Conservation (phyloP, 2,329 filamentous ascomycete genomes). For the Pseudonectria foliicola region DNA sequence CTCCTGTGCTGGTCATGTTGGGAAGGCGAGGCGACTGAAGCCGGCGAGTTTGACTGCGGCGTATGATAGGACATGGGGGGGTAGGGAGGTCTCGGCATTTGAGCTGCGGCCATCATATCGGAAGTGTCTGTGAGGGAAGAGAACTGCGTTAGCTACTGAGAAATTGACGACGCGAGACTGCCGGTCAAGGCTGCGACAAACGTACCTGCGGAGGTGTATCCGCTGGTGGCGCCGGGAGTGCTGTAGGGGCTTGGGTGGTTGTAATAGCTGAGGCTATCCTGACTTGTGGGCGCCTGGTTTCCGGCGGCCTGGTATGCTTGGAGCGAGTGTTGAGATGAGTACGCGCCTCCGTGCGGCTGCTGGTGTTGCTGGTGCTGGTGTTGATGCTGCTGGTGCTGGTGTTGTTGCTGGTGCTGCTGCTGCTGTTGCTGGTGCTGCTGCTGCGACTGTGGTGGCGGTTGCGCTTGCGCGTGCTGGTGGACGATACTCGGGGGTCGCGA, state of each 20-base stretch:
- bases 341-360: slow-evolving; percentile 57
- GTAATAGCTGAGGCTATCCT: slow-evolving; percentile 63
- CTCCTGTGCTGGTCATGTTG: slow-evolving; percentile 83
- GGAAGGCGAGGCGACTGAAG: slow-evolving; percentile 84
- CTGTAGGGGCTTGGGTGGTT: slow-evolving; percentile 78
- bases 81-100: slow-evolving; percentile 71
- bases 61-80: slow-evolving; percentile 89
- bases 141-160: slow-evolving; percentile 11
- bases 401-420: slow-evolving; percentile 61
- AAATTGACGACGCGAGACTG: slow-evolving; percentile 7
- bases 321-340: slow-evolving; percentile 59
- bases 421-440: slow-evolving; percentile 44
- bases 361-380: slow-evolving; percentile 61
- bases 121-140: slow-evolving; percentile 40
- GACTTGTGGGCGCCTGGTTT: slow-evolving; percentile 34
- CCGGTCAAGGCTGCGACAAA: slow-evolving; percentile 14
- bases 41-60: slow-evolving; percentile 89
- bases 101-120: slow-evolving; percentile 60
- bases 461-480: slow-evolving; percentile 62
- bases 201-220: slow-evolving; percentile 83
- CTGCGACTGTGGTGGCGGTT: slow-evolving; percentile 56
- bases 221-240: slow-evolving; percentile 70
- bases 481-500: slow-evolving; percentile 66
- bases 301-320: slow-evolving; percentile 60
- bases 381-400: slow-evolving; percentile 40